These are phyloP conservation scores for Picea glauca DNA, from an alignment of 75 land plant genomes.

Conservation along the genomic window DNA sequence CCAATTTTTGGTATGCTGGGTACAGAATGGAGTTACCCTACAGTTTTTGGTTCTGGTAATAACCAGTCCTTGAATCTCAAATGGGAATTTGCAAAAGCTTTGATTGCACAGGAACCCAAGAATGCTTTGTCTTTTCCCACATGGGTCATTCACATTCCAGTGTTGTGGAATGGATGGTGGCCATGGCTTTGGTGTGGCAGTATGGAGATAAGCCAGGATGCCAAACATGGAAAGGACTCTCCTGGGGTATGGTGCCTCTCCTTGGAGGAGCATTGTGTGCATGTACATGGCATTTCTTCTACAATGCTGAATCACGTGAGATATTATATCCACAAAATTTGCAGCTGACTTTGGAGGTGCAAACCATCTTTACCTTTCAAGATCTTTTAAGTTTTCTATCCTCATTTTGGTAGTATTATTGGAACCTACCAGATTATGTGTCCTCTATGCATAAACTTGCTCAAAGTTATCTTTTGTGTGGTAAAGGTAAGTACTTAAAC, in stretches of 20 bases:
- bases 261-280: slow-evolving; percentile 99
- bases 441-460: too few species aligned
- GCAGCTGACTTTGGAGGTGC: too few species aligned
- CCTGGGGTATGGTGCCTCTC: slow-evolving; percentile 99
- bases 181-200: slow-evolving; percentile 96
- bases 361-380: too few species aligned
- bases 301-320: slow-evolving; percentile 92
- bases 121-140: slow-evolving; percentile 97
- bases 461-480: too few species aligned
- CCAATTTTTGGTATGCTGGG: too few species aligned
- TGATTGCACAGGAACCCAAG: slow-evolving; percentile 50
- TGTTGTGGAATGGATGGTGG: slow-evolving; percentile 90
- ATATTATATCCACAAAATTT: slow-evolving; percentile 17
- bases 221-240: slow-evolving; percentile 94
- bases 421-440: too few species aligned
- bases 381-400: too few species aligned
- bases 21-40: too few species aligned
- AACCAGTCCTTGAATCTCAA: neutral
- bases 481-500: too few species aligned
- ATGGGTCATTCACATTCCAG: slow-evolving; percentile 96
- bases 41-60: too few species aligned
- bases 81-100: neutral
- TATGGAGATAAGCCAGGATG: slow-evolving; percentile 82
- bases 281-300: slow-evolving; percentile 99
- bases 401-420: too few species aligned